These are phyloP conservation scores for Chaetoscypha palmicola DNA, from an alignment of 2,329 filamentous ascomycete genomes.

Conservation along the genomic window DNA sequence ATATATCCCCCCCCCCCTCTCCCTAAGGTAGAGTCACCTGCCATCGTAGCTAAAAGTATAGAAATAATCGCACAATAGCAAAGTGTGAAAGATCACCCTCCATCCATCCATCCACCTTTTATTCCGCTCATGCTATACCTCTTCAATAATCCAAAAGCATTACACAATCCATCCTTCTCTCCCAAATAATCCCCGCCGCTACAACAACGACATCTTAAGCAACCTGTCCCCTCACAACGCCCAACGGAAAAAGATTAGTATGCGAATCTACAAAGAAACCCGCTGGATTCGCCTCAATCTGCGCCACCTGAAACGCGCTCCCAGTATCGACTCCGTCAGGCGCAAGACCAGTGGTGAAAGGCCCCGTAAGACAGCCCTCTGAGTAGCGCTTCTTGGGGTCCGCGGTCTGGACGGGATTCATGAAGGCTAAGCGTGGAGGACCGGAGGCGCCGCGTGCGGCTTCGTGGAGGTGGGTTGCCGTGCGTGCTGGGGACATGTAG, in stretches of 20 bases:
- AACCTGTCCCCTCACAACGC: constrained; percentile 42
- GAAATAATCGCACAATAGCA: too few species aligned
- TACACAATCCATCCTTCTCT: too few species aligned
- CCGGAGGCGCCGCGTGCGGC: constrained; percentile 37
- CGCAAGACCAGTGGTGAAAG: constrained; percentile 38
- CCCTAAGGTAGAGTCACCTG: too few species aligned
- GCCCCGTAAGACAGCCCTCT: constrained; percentile 31
- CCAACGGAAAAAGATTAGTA: constrained; percentile 36
- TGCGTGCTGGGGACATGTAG: constrained; percentile 39
- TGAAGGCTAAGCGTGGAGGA: constrained; percentile 40
- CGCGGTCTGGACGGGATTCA: constrained; percentile 37
- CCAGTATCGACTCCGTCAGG: constrained; percentile 39
- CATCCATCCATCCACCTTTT: too few species aligned
- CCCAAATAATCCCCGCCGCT: too few species aligned
- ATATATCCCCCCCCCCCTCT: too few species aligned
- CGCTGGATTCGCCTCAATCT: constrained; percentile 41
- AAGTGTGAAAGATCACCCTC: too few species aligned
- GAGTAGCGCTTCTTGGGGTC: constrained; percentile 29
- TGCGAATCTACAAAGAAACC: constrained; percentile 45
- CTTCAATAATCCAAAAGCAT: too few species aligned
- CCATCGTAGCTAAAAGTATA: too few species aligned
- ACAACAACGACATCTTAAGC: too few species aligned
- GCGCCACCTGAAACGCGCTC: constrained; percentile 37
- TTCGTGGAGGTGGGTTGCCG: constrained; percentile 45
- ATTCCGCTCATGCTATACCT: too few species aligned